Conservation (phyloP, 352 stramenopile species). For the Lagenidium giganteum region DNA sequence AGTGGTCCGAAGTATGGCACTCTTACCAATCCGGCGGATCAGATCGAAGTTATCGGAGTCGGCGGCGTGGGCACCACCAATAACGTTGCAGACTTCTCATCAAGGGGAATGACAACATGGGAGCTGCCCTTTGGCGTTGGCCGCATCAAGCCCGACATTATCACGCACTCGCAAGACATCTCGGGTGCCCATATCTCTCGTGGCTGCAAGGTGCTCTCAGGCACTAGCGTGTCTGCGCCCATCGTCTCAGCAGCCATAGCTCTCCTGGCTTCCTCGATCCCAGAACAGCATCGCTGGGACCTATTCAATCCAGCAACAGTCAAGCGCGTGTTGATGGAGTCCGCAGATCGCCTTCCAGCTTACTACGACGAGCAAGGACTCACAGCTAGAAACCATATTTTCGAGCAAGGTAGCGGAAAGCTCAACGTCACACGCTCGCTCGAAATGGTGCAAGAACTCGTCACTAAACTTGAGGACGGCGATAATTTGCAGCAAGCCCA, state of each 20-base stretch:
- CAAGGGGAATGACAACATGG: conserved; percentile 82
- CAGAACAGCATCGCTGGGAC: conserved; percentile 39
- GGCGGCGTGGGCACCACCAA: conserved; percentile 54
- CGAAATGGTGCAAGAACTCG: conserved; percentile 29
- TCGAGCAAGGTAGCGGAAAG: conserved; percentile 78
- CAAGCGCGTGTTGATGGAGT: conserved; percentile 65
- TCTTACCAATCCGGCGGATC: conserved; percentile 81
- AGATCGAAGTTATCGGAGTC: conserved; percentile 82
- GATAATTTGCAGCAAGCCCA: too few species aligned
- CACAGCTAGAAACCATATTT: conserved; percentile 85
- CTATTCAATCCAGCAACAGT: conserved; percentile 62
- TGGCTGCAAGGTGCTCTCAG: conserved; percentile 60
- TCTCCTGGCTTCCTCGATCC: conserved; percentile 69
- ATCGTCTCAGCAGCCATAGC: conserved; percentile 77
- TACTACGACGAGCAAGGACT: conserved; percentile 39
- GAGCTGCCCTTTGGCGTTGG: conserved; percentile 78
- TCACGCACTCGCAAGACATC: conserved; percentile 66
- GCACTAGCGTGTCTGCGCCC: conserved; percentile 80
- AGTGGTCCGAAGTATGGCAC: conserved; percentile 80
- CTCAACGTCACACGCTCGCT: conserved; percentile 66
- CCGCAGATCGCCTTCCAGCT: conserved; percentile 36
- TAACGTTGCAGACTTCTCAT: conserved; percentile 75
- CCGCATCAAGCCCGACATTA: conserved; percentile 81
- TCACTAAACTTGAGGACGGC: too few species aligned
- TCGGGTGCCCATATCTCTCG: conserved; percentile 42